Conservation (phyloP, 2,329 filamentous ascomycete species). For the Xenoacremonium recifei region DNA sequence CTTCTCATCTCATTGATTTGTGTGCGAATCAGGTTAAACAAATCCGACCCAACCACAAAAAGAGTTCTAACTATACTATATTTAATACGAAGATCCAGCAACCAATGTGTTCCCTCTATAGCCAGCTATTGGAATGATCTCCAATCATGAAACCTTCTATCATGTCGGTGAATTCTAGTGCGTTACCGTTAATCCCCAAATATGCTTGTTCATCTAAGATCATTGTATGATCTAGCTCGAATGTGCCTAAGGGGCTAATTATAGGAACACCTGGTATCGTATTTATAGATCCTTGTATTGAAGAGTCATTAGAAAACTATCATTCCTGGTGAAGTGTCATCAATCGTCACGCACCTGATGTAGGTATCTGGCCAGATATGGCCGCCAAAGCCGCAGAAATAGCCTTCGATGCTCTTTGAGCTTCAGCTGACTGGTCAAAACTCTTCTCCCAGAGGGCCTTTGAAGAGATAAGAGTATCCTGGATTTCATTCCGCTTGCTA, state of each 20-base stretch:
- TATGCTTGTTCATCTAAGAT: no score
- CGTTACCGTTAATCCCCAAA: no score
- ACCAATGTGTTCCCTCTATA: no score
- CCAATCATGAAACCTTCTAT: no score
- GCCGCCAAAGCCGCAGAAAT: not conserved
- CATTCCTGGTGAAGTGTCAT: not conserved
- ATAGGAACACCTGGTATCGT: not conserved
- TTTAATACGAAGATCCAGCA: no score
- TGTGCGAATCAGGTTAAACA: no score
- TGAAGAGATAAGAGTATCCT: not conserved
- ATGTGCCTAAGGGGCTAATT: conserved; percentile 3
- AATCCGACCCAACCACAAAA: no score
- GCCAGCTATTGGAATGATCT: no score
- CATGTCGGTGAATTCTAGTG: no score
- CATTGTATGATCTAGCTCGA: conserved; percentile 12
- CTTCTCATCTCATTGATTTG: no score
- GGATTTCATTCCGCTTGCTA: not conserved
- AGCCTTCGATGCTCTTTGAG: conserved; percentile 4
- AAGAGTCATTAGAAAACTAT: not conserved
- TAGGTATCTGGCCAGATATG: not conserved
- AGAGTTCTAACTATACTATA: no score
- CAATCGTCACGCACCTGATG: not conserved
- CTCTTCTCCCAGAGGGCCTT: conserved; percentile 3
- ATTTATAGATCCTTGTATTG: not conserved
- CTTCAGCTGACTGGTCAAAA: conserved; percentile 3